A percentile compares a stretch with the other conserved stretches of the same genome.
Conservation (phyloP, 441 rosid species). For the Erysimum cheiri region DNA sequence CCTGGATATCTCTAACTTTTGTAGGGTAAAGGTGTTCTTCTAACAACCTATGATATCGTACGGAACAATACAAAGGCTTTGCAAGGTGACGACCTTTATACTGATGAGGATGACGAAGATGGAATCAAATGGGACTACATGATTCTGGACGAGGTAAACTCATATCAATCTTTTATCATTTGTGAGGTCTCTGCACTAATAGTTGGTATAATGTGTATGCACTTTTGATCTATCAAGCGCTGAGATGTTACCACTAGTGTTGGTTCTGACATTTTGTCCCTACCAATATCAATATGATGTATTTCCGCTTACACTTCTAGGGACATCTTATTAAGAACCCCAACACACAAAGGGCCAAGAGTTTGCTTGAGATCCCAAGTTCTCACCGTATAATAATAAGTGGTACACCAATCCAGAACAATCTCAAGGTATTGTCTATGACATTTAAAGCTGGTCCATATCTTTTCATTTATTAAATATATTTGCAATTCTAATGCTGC, state of each 20-base stretch:
- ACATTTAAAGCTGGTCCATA: conserved; percentile 8
- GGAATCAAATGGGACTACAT: conserved; percentile 84
- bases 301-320: conserved; percentile 45
- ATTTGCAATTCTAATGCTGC: conserved; percentile 9
- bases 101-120: conserved; percentile 64
- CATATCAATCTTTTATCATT: conserved; percentile 10
- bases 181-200: conserved; percentile 6
- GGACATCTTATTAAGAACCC: conserved; percentile 99
- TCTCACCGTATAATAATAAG: conserved; percentile 86
- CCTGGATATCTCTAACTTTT: conserved; percentile 36
- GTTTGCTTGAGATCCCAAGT: conserved; percentile 94
- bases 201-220: conserved; percentile 19
- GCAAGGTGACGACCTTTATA: conserved; percentile 55
- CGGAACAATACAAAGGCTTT: conserved; percentile 82
- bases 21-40: conserved; percentile 87
- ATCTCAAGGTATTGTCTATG: conserved; percentile 75
- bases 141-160: conserved; percentile 92
- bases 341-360: conserved; percentile 94
- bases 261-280: conserved; percentile 27
- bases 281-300: conserved; percentile 20
- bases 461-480: conserved; percentile 15
- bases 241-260: conserved; percentile 17
- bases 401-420: conserved; percentile 97
- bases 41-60: conserved; percentile 94
- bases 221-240: neutral